Conservation (phyloP, 805 yeast genomes). For the Candida golubevii region DNA sequence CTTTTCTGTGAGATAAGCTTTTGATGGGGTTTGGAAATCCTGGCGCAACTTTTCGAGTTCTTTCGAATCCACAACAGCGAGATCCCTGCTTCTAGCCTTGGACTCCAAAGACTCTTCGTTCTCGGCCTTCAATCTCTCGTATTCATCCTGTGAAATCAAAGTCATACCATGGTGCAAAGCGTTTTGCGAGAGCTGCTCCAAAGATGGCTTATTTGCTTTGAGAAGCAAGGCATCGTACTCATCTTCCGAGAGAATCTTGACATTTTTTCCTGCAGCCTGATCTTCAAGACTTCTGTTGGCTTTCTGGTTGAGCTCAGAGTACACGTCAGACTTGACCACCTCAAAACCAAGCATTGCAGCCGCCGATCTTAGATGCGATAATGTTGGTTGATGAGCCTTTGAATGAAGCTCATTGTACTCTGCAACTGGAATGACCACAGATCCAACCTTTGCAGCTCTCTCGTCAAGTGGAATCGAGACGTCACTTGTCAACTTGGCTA, state of each 20-base stretch:
- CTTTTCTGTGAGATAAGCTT: neutral
- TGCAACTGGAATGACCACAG: slow-evolving; percentile 12
- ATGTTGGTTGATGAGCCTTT: slow-evolving; percentile 8
- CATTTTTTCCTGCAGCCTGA: slow-evolving; percentile 9
- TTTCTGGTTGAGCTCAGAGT: slow-evolving; percentile 7
- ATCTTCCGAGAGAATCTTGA: slow-evolving; percentile 7
- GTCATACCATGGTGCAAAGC: slow-evolving; percentile 28
- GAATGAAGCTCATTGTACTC: slow-evolving; percentile 12
- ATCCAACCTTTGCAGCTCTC: slow-evolving; percentile 16
- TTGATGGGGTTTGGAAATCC: slow-evolving; percentile 3
- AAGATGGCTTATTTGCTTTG: slow-evolving; percentile 21
- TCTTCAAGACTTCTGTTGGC: slow-evolving; percentile 14
- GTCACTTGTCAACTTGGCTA: slow-evolving; percentile 12
- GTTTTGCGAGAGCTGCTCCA: slow-evolving; percentile 21
- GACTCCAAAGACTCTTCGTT: slow-evolving; percentile 5
- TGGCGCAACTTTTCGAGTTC: slow-evolving; percentile 6
- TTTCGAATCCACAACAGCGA: slow-evolving; percentile 1
- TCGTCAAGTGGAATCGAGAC: slow-evolving; percentile 13
- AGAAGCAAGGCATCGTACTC: slow-evolving; percentile 23
- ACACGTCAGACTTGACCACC: slow-evolving; percentile 3
- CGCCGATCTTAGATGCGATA: slow-evolving; percentile 7
- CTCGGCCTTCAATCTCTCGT: slow-evolving; percentile 11
- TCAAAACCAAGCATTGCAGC: slow-evolving; percentile 8
- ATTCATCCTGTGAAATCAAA: slow-evolving; percentile 25
- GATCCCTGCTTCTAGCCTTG: slow-evolving; percentile 7